Base-by-base conservation (phyloP, 306 rosid species). In the Trifolium dubium region DNA sequence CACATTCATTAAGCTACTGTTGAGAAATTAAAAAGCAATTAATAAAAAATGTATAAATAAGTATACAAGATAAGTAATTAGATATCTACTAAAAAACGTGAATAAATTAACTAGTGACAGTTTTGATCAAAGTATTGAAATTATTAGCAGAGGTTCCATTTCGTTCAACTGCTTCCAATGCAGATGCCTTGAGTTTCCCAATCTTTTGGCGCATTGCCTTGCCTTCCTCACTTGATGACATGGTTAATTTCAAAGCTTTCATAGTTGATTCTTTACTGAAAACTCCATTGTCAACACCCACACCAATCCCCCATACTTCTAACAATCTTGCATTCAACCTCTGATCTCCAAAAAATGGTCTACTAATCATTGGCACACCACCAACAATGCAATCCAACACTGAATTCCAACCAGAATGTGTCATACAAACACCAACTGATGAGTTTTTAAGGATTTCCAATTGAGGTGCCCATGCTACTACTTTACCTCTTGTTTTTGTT, bases 401-500 rank as follows among this genome's bases (percentile, higher is more conserved):
- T 0, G 91, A 89, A 39, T 89, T 91, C 97, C 97, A 91, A 2
- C 97, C 97, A 15, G 86, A 77, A 17, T 89, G 97, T 1, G 87
- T 89, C 13, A 89, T 63, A 64, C 87, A 87, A 39, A 64, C 87
- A 1, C 87, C 89, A 29, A 77, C 51, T 0, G 95, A 66, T 1
- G 67, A 2, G 75, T 91, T 89, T 11, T 34, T 64, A 11, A 89
- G 73, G 64, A 87, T 83, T 10, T 73, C 79, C 50, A 19, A 5
- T 46, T 91, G 97, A 0, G 91, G 89, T 0, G 92, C 88, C 97
- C 97, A 91, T 0, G 85, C 43, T 46, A 89, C 85, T 28, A 86
- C 14, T 56, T 84, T 91, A 5, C 95, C 97, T 8, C n/a, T 39
- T 11, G 23, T 35, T 2, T 8, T 77, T 9, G 81, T 75, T 63